These are phyloP conservation scores for Populus deltoides DNA, from an alignment of 345 rosid species.

Conservation along the genomic window DNA sequence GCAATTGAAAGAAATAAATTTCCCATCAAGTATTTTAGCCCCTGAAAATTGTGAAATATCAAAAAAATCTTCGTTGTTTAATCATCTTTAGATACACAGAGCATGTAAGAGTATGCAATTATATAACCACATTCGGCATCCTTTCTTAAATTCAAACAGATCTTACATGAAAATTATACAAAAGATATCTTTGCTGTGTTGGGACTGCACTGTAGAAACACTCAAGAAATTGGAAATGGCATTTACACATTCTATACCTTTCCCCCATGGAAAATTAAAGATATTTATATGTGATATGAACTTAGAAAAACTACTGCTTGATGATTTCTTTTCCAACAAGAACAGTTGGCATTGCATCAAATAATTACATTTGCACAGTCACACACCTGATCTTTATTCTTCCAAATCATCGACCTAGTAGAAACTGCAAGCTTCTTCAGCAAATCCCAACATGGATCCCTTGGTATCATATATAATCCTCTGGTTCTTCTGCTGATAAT, in stretches of 20 bases:
- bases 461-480: constrained; percentile 78
- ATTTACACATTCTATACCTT: constrained; percentile 8
- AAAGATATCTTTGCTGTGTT: neutral
- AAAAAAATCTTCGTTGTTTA: neutral
- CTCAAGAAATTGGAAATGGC: constrained; percentile 4
- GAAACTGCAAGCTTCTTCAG: constrained; percentile 71
- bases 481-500: constrained; percentile 85
- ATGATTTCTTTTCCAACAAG: constrained; percentile 14
- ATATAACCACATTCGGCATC: neutral
- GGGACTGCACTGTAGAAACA: neutral
- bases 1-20: no score
- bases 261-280: neutral
- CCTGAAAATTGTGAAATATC: neutral
- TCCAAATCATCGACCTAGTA: constrained; percentile 9
- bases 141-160: constrained; percentile 9
- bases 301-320: neutral
- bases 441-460: constrained; percentile 64
- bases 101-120: neutral
- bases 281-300: constrained; percentile 5
- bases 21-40: neutral
- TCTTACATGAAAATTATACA: constrained; percentile 4
- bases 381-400: neutral
- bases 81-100: neutral
- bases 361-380: constrained; percentile 15
- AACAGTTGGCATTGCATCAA: constrained; percentile 13